These are phyloP conservation scores for Acanthamoeba lenticulata DNA, from an alignment of 208 protist genomes.

Conservation along the genomic window DNA sequence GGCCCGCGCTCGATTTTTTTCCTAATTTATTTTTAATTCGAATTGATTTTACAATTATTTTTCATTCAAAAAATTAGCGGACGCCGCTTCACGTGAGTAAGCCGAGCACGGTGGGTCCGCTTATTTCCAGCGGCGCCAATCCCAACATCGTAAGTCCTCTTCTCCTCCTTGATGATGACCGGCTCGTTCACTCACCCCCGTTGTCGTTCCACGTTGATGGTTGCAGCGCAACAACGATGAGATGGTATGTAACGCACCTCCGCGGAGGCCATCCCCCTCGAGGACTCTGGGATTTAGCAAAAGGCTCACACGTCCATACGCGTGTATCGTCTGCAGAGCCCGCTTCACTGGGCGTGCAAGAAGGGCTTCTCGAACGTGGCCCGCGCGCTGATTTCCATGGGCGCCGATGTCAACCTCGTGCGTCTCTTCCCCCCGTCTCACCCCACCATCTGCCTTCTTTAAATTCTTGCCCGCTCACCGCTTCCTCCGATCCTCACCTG, in stretches of 20 bases:
- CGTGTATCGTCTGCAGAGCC: neutral
- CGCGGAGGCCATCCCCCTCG: no score
- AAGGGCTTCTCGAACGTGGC: neutral
- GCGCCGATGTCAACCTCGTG: neutral
- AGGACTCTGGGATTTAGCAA: no score
- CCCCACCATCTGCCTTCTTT: no score
- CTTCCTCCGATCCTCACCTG: neutral
- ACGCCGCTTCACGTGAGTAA: constrained; percentile 32
- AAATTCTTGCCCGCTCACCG: no score
- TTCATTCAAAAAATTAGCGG: no score
- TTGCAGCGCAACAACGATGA: neutral
- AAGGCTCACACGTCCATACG: no score
- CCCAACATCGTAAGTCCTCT: constrained; percentile 21
- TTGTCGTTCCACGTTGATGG: no score
- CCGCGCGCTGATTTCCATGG: neutral
- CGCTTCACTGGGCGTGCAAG: neutral
- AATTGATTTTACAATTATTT: no score
- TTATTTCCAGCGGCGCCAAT: neutral
- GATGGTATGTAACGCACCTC: neutral
- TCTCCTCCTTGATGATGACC: neutral
- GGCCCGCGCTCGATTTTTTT: no score
- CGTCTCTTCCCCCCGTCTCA: neutral
- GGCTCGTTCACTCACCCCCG: no score
- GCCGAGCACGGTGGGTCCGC: neutral
- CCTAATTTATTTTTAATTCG: no score